Conservation (phyloP, 352 stramenopile genomes). For the Phytophthora cryptogea region DNA sequence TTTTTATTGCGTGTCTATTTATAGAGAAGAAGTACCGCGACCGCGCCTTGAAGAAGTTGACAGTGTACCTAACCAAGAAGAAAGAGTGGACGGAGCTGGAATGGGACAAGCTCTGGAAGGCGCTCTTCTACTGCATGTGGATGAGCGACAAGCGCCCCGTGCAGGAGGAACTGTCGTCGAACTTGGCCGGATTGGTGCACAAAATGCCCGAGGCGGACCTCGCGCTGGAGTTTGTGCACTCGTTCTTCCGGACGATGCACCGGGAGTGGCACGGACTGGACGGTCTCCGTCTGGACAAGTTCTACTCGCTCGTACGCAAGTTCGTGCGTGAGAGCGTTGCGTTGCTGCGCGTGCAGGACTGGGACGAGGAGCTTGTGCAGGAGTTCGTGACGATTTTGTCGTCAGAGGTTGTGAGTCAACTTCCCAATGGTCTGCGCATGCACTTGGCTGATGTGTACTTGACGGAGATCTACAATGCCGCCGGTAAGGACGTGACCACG, state of each 20-base stretch:
- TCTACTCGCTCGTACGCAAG: constrained; percentile 85
- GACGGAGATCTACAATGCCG: constrained; percentile 61
- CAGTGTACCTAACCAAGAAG: constrained; percentile 71
- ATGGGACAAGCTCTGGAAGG: constrained; percentile 90
- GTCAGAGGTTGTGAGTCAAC: constrained; percentile 70
- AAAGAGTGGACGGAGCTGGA: constrained; percentile 71
- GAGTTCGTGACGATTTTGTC: constrained; percentile 70
- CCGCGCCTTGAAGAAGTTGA: constrained; percentile 82
- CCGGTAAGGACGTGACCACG: constrained; percentile 53
- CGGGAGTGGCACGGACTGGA: constrained; percentile 88
- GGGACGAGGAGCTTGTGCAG: constrained; percentile 49
- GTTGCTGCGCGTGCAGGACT: constrained; percentile 63
- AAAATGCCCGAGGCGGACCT: constrained; percentile 45
- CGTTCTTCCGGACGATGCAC: constrained; percentile 86
- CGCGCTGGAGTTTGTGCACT: constrained; percentile 76
- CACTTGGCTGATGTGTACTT: constrained; percentile 81
- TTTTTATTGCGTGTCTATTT: constrained; percentile 11
- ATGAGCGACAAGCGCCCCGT: constrained; percentile 89
- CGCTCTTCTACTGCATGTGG: constrained; percentile 91
- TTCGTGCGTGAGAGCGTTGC: constrained; percentile 74
- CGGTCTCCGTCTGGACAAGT: constrained; percentile 84
- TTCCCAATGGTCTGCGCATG: constrained; percentile 82
- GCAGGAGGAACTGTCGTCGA: constrained; percentile 79
- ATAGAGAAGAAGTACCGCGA: constrained; percentile 88
- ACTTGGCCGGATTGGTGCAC: constrained; percentile 66